phyloP scores from a whole-genome alignment of 306 rosid genomes.

The Castanea mollissima region DNA sequence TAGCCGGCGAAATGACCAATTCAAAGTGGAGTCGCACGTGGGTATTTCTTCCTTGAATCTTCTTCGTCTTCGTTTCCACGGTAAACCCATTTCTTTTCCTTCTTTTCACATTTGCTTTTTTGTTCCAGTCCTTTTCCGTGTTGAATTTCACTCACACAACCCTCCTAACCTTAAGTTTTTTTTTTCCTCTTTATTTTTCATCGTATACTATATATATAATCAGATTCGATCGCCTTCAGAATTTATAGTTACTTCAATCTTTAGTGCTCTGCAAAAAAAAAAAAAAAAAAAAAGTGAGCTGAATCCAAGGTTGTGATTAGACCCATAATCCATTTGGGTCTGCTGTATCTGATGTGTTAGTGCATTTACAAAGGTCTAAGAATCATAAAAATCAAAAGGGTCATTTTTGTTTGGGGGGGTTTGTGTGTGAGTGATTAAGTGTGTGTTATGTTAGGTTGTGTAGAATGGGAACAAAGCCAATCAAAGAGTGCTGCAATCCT shows the following conservation, averaged over 20 bases:
- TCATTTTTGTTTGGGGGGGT: too few relatives aligned
- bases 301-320: not conserved
- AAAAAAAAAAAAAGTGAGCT: too few relatives aligned
- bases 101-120: not conserved
- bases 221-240: constrained; percentile 26
- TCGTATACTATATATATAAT: not conserved
- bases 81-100: constrained; percentile 1
- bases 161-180: not conserved
- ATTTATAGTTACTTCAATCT: not conserved
- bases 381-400: too few relatives aligned
- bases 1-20: constrained; percentile 23
- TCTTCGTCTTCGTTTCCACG: constrained; percentile 5
- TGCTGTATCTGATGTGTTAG: not conserved
- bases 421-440: not conserved
- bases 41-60: not conserved
- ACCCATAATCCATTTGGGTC: not conserved
- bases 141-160: constrained; percentile 20
- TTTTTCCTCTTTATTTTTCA: not conserved
- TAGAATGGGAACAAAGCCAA: constrained; percentile 36
- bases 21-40: not conserved
- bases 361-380: not conserved
- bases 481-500: constrained; percentile 48
- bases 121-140: constrained; percentile 23
- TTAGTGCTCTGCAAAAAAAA: not conserved
- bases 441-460: constrained; percentile 11